A percentile compares a stretch with the other conserved stretches of the same genome.
Evolutionary conservation across 1,284 basidiomycete species (phyloP).

Genomic region (Austroboletus novae-zelandiae): DNA sequence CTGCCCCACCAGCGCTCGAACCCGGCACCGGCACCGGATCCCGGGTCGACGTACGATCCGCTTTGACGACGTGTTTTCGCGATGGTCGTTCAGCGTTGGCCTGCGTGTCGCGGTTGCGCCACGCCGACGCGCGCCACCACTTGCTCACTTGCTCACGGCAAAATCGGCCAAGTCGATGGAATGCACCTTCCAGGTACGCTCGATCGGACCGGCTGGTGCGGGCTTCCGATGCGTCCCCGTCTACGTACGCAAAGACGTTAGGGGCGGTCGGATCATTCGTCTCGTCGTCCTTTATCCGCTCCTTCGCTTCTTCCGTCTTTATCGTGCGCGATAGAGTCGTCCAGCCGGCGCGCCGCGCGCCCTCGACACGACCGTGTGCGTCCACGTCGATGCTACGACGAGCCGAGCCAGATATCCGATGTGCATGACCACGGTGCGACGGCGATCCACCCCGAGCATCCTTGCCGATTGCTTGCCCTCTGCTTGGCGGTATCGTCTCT

Average conservation of each 20-base stretch:
- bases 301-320: not conserved
- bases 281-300: not conserved
- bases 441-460: no score
- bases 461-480: not conserved
- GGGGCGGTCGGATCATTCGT: constrained; percentile 22
- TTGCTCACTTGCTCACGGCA: constrained; percentile 6
- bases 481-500: not conserved
- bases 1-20: not conserved
- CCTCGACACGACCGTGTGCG: not conserved
- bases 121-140: constrained; percentile 7
- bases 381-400: not conserved
- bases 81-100: not conserved
- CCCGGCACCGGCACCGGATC: not conserved
- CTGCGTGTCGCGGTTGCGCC: constrained; percentile 3
- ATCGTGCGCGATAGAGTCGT: not conserved
- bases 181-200: not conserved
- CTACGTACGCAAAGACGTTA: not conserved
- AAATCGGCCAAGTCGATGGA: constrained; percentile 1
- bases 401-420: not conserved
- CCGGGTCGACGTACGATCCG: not conserved
- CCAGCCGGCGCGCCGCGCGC: not conserved
- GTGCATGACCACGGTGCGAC: no score
- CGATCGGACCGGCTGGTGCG: not conserved
- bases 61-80: no score
- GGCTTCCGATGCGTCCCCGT: not conserved